Base-by-base conservation (phyloP, 73 alveolate genomes). In the Blepharisma stoltei region DNA sequence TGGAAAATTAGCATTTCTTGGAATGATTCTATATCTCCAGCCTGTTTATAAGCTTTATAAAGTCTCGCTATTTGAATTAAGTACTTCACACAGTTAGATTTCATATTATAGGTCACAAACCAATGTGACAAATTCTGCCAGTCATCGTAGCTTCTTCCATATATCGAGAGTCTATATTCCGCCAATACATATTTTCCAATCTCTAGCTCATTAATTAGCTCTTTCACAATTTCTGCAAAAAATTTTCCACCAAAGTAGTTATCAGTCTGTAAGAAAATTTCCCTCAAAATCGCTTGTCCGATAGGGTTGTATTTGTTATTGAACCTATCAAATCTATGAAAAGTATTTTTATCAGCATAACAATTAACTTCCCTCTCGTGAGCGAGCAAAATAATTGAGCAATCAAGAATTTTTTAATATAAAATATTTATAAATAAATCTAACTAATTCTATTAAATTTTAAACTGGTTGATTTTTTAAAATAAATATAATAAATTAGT, bases 1-100 rank as follows among this genome's bases (percentile, higher is more conserved):
- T n/a, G n/a, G n/a, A n/a, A n/a, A n/a, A n/a, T n/a, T n/a, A 86
- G 77, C 96, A 89, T 86, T 71, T 89, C 91, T 21, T 89, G 86
- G 81, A 89, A 89, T 50, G 78, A 77, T 55, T 78, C 48, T 50
- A 89, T 71, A 67, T 81, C 79, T 6, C 85, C 85, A 7, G 89
- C 75, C 9, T 80, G 45, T 68, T 79, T 89, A 83, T 89, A 89
- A 38, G 84, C 78, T 68, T 83, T 55, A 66, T 86, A 89, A 48
- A 89, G 84, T 75, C 96, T 71, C 6, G 96, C 94, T 23, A 89
- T 83, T 80, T 89, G 83, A n/a, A 89, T 83, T 88, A 89, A 76
- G 94, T 94, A 89, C 53, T 90, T 79, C 55, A 82, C 85, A 70
- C 87, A 70, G n/a, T 75, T 49, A n/a, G 92, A 85, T 45, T 86